Evolutionary conservation across 441 rosid species (phyloP).

Genomic region (Populus hybrid): DNA sequence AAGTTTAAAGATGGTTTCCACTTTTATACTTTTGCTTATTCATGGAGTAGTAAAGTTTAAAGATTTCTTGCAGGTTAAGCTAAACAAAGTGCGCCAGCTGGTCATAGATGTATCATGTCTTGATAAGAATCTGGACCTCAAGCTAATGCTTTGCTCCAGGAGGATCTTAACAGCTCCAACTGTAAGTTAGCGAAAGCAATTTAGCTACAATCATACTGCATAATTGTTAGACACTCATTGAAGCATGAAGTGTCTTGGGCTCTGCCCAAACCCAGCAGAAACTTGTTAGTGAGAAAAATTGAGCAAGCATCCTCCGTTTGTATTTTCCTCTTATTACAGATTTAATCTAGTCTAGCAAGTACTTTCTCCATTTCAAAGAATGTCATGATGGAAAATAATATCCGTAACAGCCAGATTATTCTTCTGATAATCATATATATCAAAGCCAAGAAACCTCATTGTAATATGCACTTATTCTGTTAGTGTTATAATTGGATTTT

Average conservation of each 20-base stretch:
- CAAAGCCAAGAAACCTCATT: background rate
- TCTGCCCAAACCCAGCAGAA: no score
- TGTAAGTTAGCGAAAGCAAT: constrained; percentile 11
- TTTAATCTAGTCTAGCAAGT: background rate
- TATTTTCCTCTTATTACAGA: no score
- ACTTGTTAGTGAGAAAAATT: background rate
- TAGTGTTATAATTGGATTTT: background rate
- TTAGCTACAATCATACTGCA: background rate
- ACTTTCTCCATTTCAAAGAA: background rate
- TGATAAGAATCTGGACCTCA: no score
- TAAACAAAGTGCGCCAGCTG: no score
- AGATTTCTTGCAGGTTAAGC: background rate
- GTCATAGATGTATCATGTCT: no score
- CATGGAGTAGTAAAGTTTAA: constrained; percentile 25
- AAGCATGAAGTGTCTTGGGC: background rate
- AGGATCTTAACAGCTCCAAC: no score
- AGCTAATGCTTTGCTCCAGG: no score
- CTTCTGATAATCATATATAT: background rate
- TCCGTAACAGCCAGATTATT: background rate
- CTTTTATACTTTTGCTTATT: constrained; percentile 8
- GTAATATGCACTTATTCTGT: background rate
- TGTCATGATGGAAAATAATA: background rate
- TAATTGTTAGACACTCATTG: background rate
- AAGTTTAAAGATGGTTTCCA: background rate
- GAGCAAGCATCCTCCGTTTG: background rate